phyloP scores from a whole-genome alignment of 768 basidiomycete species.

The Rhodotorula toruloides region DNA sequence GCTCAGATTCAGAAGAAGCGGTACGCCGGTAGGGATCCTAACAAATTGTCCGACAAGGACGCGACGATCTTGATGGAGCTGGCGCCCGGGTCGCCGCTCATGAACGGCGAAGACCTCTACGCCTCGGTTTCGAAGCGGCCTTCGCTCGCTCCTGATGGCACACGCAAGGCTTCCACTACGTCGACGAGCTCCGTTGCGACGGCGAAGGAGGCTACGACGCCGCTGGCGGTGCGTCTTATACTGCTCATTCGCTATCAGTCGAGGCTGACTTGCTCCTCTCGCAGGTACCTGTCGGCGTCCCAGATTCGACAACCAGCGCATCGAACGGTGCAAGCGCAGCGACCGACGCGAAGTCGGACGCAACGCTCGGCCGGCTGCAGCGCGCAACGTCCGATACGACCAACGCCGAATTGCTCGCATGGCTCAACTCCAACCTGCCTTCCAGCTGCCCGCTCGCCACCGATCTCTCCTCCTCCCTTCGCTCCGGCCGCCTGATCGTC shows the following conservation, averaged over 20 bases:
- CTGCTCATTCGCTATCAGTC: too few species aligned
- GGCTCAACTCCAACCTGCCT: conserved; percentile 84
- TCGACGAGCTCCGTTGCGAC: not conserved
- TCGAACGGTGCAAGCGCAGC: not conserved
- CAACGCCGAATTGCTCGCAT: conserved; percentile 59
- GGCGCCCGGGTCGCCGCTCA: conserved; percentile 23
- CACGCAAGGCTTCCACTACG: not conserved
- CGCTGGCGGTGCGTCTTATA: not conserved
- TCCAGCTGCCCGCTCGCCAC: conserved; percentile 53
- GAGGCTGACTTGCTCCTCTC: too few species aligned
- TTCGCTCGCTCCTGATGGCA: not conserved
- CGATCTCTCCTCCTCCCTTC: conserved; percentile 48
- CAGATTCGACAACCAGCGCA: not conserved
- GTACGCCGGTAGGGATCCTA: conserved; percentile 49
- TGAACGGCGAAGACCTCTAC: conserved; percentile 25
- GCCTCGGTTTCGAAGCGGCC: not conserved
- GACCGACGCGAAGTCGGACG: not conserved
- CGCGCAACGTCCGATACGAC: conserved; percentile 5
- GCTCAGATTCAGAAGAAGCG: conserved; percentile 79
- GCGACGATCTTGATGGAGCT: conserved; percentile 48
- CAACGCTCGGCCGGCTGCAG: not conserved
- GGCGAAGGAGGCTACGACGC: not conserved
- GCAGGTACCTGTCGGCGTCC: not conserved
- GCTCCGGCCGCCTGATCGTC: conserved; percentile 67
- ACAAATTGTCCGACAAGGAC: conserved; percentile 43